phyloP scores from a whole-genome alignment of 2,329 filamentous ascomycete genomes.

The Orbilia ellipsospora region DNA sequence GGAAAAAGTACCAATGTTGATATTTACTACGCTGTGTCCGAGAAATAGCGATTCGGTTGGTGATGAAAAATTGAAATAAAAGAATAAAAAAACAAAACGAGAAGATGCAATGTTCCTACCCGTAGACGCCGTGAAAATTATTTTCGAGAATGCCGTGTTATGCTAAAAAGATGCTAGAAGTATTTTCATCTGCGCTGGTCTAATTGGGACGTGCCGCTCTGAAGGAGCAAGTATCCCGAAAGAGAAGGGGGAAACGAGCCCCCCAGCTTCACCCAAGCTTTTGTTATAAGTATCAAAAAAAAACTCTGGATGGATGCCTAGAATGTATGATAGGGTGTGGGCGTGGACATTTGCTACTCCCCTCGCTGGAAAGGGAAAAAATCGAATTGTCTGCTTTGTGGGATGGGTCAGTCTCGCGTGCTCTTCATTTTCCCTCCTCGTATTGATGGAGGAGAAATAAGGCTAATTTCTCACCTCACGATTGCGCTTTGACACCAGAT shows the following conservation, averaged over 20 bases:
- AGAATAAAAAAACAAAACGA: conserved; percentile 18
- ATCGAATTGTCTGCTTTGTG: conserved; percentile 22
- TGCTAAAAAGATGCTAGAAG: not conserved
- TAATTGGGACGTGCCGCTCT: conserved; percentile 40
- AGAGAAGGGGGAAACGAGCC: conserved; percentile 8
- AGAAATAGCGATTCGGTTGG: not conserved
- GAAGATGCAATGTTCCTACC: conserved; percentile 31
- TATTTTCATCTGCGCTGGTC: conserved; percentile 20
- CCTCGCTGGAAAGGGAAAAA: conserved; percentile 1
- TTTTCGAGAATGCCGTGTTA: conserved; percentile 28
- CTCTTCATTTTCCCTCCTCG: conserved; percentile 17
- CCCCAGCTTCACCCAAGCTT: conserved; percentile 44
- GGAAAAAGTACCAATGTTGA: conserved; percentile 1
- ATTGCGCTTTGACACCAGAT: conserved; percentile 51
- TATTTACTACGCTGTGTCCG: conserved; percentile 17
- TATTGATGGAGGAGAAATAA: conserved; percentile 18
- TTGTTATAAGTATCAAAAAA: conserved; percentile 23
- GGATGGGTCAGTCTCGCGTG: conserved; percentile 34
- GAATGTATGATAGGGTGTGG: conserved; percentile 41
- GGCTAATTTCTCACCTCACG: conserved; percentile 45
- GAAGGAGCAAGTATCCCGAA: conserved; percentile 29
- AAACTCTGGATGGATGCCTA: conserved; percentile 54
- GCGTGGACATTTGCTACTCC: conserved; percentile 27
- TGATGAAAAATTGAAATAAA: not conserved
- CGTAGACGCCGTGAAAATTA: conserved; percentile 47